A percentile compares a stretch with the other conserved stretches of the same genome.
Evolutionary conservation across 2,329 filamentous ascomycete species (phyloP).

Genomic region (Arthrobotrys musiformis): DNA sequence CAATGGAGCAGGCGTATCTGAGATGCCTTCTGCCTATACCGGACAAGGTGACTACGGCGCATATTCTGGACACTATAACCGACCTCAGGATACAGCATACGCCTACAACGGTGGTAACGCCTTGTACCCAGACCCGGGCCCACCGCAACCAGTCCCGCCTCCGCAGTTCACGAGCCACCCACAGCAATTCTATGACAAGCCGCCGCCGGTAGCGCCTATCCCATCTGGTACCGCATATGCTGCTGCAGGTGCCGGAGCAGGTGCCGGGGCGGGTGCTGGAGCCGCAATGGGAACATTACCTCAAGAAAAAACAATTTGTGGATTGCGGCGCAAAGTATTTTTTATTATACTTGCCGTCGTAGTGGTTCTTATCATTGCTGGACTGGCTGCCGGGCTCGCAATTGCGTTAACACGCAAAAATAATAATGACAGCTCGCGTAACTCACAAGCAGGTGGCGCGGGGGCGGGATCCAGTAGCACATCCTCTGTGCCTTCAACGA

Average conservation of each 20-base stretch:
- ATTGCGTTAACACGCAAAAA: slow-evolving; percentile 13
- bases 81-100: neutral
- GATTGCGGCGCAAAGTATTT: slow-evolving; percentile 25
- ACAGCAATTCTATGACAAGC: slow-evolving; percentile 1
- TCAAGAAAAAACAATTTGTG: slow-evolving; percentile 31
- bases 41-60: neutral
- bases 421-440: slow-evolving; percentile 11
- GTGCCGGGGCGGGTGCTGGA: neutral
- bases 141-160: neutral
- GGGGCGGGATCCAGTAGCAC: neutral
- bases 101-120: neutral
- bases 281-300: slow-evolving; percentile 14
- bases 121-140: neutral
- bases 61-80: neutral
- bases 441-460: neutral
- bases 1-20: neutral
- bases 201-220: neutral
- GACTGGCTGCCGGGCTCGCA: slow-evolving; percentile 30
- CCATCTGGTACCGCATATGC: neutral
- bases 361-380: slow-evolving; percentile 21
- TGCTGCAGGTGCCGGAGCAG: neutral
- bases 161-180: neutral
- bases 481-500: neutral
- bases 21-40: neutral
- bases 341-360: slow-evolving; percentile 25